Evolutionary conservation across 768 basidiomycete genomes (phyloP).

Genomic region (Guyanaporus albipodus): DNA sequence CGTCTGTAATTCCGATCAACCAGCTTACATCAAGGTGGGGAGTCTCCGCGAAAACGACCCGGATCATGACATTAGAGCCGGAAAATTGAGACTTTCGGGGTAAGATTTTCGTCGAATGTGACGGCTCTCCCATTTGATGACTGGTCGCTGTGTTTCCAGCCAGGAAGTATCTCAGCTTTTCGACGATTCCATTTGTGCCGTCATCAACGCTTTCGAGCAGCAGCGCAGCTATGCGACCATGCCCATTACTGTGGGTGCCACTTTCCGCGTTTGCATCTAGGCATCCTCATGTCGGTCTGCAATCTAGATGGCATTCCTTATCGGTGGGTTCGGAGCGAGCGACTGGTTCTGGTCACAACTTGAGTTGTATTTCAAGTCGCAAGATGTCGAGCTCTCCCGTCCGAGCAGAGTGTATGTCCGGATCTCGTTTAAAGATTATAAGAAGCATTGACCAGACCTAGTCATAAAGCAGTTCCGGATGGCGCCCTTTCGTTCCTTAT

Average conservation of each 20-base stretch:
- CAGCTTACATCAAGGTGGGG: conserved; percentile 39
- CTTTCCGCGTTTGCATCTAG: not conserved
- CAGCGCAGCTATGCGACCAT: conserved; percentile 21
- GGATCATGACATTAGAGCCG: conserved; percentile 28
- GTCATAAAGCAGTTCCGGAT: conserved; percentile 47
- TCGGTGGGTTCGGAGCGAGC: conserved; percentile 49
- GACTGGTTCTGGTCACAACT: conserved; percentile 42
- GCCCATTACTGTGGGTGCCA: conserved; percentile 27
- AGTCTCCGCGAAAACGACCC: conserved; percentile 31
- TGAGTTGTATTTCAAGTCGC: conserved; percentile 30
- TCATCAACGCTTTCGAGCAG: conserved; percentile 30
- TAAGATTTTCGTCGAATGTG: conserved; percentile 6
- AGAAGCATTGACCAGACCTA: not conserved
- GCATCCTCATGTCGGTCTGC: not conserved
- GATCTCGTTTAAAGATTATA: not conserved
- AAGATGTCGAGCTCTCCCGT: conserved; percentile 39
- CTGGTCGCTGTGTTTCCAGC: conserved; percentile 14
- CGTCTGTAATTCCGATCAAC: conserved; percentile 32
- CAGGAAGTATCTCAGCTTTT: conserved; percentile 38
- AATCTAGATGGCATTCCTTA: conserved; percentile 35
- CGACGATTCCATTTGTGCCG: conserved; percentile 35
- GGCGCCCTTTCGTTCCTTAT: conserved; percentile 39
- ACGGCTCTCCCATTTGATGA: not conserved
- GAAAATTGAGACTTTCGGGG: conserved; percentile 35
- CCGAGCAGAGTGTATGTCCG: conserved; percentile 46